phyloP scores from a whole-genome alignment of 2,329 filamentous ascomycete species.

The Neonectria faginata region DNA sequence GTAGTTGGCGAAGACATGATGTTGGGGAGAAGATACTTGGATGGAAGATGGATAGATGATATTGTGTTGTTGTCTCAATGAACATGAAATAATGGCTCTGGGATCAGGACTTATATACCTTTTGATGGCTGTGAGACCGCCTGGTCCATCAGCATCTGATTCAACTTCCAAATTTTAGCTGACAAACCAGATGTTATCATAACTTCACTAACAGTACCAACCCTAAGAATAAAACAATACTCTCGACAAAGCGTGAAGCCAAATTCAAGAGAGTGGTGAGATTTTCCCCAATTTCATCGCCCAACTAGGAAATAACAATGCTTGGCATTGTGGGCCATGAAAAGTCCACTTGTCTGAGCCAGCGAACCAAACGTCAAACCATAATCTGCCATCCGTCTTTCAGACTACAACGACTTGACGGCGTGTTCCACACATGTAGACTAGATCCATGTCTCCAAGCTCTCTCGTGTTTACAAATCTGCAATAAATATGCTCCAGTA shows the following conservation, averaged over 20 bases:
- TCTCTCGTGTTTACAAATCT: constrained; percentile 9
- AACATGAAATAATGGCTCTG: not conserved
- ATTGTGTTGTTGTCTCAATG: not conserved
- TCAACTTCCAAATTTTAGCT: not conserved
- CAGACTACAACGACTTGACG: not conserved
- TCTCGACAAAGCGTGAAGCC: not conserved
- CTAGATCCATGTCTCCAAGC: constrained; percentile 9
- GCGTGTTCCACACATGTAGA: not conserved
- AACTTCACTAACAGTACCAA: not conserved
- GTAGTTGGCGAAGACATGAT: constrained; percentile 10
- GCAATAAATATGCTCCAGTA: constrained; percentile 1
- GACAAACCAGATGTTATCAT: not conserved
- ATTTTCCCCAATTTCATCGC: not conserved
- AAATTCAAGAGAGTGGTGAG: not conserved
- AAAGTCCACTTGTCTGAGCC: not conserved
- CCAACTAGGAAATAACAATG: constrained; percentile 5
- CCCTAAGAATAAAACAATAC: not conserved
- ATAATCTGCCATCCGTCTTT: no score
- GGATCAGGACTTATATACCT: constrained; percentile 1
- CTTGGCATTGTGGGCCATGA: constrained; percentile 1
- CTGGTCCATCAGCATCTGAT: no score
- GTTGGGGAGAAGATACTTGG: not conserved
- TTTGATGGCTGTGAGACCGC: not conserved
- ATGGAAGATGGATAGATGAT: not conserved
- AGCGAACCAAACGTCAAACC: not conserved